Percentiles rank a stretch among this genome's conserved stretches.
phyloP scores from a whole-genome alignment of 2,329 filamentous ascomycete species.

The Drechslerella coelobrocha region DNA sequence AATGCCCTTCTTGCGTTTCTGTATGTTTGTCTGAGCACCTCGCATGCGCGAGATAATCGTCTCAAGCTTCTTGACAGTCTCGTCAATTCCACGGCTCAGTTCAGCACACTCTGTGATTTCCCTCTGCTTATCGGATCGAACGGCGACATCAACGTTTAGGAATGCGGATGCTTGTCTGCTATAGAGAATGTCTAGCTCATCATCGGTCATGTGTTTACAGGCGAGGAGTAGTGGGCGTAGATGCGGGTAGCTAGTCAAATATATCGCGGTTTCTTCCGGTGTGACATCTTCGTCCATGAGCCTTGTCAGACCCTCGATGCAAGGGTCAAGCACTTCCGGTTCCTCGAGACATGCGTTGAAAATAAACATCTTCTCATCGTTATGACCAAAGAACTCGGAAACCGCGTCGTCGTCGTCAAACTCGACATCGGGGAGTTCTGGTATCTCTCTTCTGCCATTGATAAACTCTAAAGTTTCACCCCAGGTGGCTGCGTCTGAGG shows the following conservation, averaged over 20 bases:
- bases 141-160: slow-evolving; percentile 38
- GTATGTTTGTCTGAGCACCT: slow-evolving; percentile 27
- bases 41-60: slow-evolving; percentile 36
- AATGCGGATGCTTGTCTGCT: slow-evolving; percentile 33
- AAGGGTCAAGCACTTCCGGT: slow-evolving; percentile 36
- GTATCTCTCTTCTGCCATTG: slow-evolving; percentile 27
- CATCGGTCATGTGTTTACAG: slow-evolving; percentile 43
- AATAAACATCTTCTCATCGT: slow-evolving; percentile 45
- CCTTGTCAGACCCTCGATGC: slow-evolving; percentile 27
- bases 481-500: slow-evolving; percentile 39
- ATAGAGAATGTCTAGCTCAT: slow-evolving; percentile 39
- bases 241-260: slow-evolving; percentile 35
- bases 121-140: slow-evolving; percentile 44
- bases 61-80: slow-evolving; percentile 41
- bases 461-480: slow-evolving; percentile 44
- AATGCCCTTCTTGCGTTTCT: slow-evolving; percentile 38
- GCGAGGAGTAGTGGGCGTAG: slow-evolving; percentile 36
- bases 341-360: slow-evolving; percentile 40
- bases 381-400: slow-evolving; percentile 38
- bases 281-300: slow-evolving; percentile 44
- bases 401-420: slow-evolving; percentile 39
- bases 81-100: slow-evolving; percentile 36
- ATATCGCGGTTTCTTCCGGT: slow-evolving; percentile 43
- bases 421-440: slow-evolving; percentile 34
- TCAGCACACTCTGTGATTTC: slow-evolving; percentile 40